Evolutionary conservation across 441 rosid species (phyloP).

Genomic region (Gossypium gossypioides): DNA sequence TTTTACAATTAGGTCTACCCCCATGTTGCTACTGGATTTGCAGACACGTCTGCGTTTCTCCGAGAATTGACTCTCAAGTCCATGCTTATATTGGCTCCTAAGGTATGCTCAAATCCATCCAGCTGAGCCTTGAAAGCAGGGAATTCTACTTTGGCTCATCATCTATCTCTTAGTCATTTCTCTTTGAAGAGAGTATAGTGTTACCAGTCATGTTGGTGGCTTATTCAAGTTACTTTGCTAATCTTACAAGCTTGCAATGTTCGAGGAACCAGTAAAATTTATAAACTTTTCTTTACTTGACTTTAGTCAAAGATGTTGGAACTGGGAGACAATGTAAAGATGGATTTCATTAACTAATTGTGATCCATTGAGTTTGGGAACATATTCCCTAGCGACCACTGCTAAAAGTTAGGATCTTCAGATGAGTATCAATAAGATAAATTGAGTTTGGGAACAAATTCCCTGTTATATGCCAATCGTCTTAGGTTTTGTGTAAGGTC

Average conservation of each 20-base stretch:
- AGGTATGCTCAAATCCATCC: constrained; percentile 36
- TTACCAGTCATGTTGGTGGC: not conserved
- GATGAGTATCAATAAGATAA: not conserved
- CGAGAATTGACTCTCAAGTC: constrained; percentile 98
- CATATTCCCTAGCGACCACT: not conserved
- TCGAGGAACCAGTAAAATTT: not conserved
- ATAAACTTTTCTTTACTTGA: not conserved
- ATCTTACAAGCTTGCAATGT: not conserved
- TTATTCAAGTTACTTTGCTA: not conserved
- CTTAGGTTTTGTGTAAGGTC: not conserved
- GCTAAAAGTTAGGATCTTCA: not conserved
- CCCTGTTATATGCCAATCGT: not conserved
- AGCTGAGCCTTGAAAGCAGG: not conserved
- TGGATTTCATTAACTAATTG: not conserved
- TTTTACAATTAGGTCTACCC: constrained; percentile 60
- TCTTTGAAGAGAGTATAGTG: not conserved
- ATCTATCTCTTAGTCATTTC: not conserved
- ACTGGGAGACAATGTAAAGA: not conserved
- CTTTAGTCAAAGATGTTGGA: not conserved
- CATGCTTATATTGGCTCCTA: constrained; percentile 93
- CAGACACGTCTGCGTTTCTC: constrained; percentile 86
- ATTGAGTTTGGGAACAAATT: not conserved
- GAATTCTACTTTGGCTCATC: not conserved
- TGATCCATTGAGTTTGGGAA: not conserved
- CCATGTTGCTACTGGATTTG: constrained; percentile 86